These are phyloP conservation scores for Coleophoma cylindrospora DNA, from an alignment of 2,329 filamentous ascomycete species.

Conservation along the genomic window DNA sequence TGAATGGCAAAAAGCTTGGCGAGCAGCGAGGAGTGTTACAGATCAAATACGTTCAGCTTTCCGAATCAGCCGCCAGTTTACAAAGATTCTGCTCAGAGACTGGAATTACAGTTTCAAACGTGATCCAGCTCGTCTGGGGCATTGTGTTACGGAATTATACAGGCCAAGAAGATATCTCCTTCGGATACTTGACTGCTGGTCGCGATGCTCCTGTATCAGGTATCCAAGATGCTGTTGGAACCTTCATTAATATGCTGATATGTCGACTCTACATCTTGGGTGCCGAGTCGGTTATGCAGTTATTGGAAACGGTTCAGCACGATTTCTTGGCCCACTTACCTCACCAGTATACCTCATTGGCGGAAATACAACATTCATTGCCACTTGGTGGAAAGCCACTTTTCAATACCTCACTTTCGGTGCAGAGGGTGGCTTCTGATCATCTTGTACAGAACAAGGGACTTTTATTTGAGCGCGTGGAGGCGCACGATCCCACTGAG, in stretches of 20 bases:
- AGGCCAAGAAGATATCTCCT: slow-evolving; percentile 29
- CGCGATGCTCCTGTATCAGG: slow-evolving; percentile 38
- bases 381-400: slow-evolving; percentile 8
- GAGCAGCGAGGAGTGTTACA: slow-evolving; percentile 3
- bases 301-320: slow-evolving; percentile 22
- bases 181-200: slow-evolving; percentile 34
- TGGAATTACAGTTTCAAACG: slow-evolving; percentile 29
- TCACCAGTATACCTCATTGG: slow-evolving; percentile 34
- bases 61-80: slow-evolving; percentile 4
- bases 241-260: slow-evolving; percentile 35
- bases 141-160: slow-evolving; percentile 33
- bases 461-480: neutral
- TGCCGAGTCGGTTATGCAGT: slow-evolving; percentile 18
- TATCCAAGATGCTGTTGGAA: slow-evolving; percentile 40
- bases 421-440: no score
- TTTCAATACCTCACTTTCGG: slow-evolving; percentile 20
- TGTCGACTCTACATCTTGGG: slow-evolving; percentile 18
- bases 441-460: neutral
- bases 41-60: no score
- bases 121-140: slow-evolving; percentile 32
- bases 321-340: slow-evolving; percentile 28
- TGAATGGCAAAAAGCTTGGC: slow-evolving; percentile 11
- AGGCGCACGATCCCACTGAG: slow-evolving; percentile 2
- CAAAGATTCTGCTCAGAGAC: slow-evolving; percentile 29
- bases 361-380: slow-evolving; percentile 29